Base-by-base conservation (phyloP, 164 flowering plant genomes). In the Umbilicus rupestris region DNA sequence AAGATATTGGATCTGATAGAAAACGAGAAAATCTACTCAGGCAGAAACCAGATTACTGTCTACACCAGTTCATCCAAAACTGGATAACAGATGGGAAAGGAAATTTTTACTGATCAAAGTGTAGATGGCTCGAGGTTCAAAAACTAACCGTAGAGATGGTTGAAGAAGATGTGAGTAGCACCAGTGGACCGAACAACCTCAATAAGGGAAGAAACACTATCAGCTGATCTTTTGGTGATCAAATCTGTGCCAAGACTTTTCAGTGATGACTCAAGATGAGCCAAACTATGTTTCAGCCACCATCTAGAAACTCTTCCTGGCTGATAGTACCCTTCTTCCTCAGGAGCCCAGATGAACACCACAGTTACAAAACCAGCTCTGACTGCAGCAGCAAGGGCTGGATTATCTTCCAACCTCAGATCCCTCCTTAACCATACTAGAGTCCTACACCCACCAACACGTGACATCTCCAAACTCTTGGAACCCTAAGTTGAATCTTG, bases 361-460 rank as follows among this genome's bases (percentile, higher is more conserved):
- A 91, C 84, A 65, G 87, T 68, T 3, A 94, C 96, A 64, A 89
- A 81, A 6, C 98, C 98, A 41, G 96, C 77, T 47, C 98, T 87
- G 7, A 90, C 96, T 17, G 85, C 98, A 44, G 98, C 96, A 46
- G 95, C 81, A 7, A 94, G 76, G 7, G 98, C 98, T 55, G 97
- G 97, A 66, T 94, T 94, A 69, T 94, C 98, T 66, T 94, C 98
- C 1, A 94, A 86, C 74, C 98, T 89, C 70, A 94, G 87, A 87
- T 94, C 98, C 73, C 97, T 90, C 73, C 98, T 86, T 71, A 94
- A 85, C 98, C 98, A 94, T 2, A 94, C 98, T 80, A 94, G 3
- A 26, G 30, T 87, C 74, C 88, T 90, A 57, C 93, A 87, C 33
- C 87, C 85, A 12, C 55, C 67, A 39, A 3, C 78, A 52, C 89